These are phyloP conservation scores for Ilyonectria robusta DNA, from an alignment of 2,329 filamentous ascomycete genomes.

Conservation along the genomic window DNA sequence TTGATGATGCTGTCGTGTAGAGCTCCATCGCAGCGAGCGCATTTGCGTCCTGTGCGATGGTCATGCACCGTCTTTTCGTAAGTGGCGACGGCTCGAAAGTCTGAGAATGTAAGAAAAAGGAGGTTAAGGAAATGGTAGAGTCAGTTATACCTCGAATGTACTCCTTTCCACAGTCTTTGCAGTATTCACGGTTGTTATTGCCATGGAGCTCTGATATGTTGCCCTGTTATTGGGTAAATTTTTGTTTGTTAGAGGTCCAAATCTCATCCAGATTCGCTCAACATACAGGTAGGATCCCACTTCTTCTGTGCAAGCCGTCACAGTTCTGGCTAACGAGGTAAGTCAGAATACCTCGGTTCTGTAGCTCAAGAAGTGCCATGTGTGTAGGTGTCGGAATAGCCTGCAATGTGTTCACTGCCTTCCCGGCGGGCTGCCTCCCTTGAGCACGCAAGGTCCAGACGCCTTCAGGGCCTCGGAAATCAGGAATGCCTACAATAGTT, in stretches of 20 bases:
- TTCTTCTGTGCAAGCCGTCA: conserved; percentile 60
- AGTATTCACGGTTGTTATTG: conserved; percentile 62
- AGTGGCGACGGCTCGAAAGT: conserved; percentile 60
- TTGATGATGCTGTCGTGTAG: conserved; percentile 63
- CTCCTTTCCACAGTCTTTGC: conserved; percentile 60
- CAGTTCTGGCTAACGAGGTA: conserved; percentile 59
- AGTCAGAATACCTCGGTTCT: conserved; percentile 57
- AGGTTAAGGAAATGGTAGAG: rapidly evolving
- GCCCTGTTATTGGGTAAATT: conserved; percentile 45
- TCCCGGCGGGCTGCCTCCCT: conserved; percentile 52
- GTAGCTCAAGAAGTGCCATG: conserved; percentile 62
- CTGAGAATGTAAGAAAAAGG: conserved; percentile 39
- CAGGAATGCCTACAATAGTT: conserved; percentile 56
- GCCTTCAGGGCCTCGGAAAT: conserved; percentile 63
- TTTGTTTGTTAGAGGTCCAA: background rate
- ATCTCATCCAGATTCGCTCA: rapidly evolving
- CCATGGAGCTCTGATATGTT: conserved; percentile 63
- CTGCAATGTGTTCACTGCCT: conserved; percentile 56
- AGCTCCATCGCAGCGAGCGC: conserved; percentile 54
- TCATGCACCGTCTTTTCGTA: conserved; percentile 60
- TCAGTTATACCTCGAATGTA: conserved; percentile 57
- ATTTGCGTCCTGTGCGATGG: conserved; percentile 63
- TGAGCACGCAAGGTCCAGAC: conserved; percentile 62
- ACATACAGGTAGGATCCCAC: conserved; percentile 60
- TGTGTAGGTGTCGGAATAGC: conserved; percentile 61